A percentile compares a stretch with the other conserved stretches of the same genome.
Conservation (phyloP, 208 protist species). For the Acanthamoeba healyi region DNA sequence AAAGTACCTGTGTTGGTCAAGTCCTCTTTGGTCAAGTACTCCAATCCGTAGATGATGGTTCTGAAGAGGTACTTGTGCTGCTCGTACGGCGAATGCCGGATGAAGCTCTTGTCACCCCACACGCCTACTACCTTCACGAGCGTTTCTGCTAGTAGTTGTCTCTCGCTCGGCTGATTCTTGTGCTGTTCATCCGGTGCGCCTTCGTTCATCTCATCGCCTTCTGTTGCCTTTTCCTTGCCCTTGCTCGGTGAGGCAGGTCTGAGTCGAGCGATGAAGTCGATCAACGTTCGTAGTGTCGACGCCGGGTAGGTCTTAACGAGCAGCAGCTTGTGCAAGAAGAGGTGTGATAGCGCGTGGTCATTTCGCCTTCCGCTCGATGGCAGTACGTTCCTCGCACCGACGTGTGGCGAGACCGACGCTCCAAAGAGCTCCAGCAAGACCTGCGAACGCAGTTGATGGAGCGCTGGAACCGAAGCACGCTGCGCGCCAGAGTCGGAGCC, state of each 20-base stretch:
- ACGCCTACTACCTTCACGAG: constrained; percentile 42
- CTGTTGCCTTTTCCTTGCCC: not conserved
- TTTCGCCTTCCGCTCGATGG: not conserved
- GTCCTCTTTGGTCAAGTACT: constrained; percentile 41
- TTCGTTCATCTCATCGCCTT: not conserved
- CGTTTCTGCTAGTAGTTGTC: not conserved
- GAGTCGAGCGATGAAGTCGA: constrained; percentile 43
- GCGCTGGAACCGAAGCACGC: not conserved
- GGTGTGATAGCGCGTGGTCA: constrained; percentile 5
- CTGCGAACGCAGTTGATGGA: not conserved
- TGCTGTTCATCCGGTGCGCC: not conserved
- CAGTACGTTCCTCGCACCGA: not conserved
- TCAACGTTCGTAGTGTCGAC: not conserved
- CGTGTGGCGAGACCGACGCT: not conserved
- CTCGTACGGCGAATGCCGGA: constrained; percentile 53
- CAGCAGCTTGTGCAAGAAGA: constrained; percentile 34
- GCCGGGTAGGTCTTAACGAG: not conserved
- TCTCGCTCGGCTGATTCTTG: not conserved
- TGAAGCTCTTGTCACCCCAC: constrained; percentile 55
- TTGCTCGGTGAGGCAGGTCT: not conserved
- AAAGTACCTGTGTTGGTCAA: not conserved
- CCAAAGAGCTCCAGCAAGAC: not conserved
- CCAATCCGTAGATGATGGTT: not conserved
- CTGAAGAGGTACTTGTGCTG: constrained; percentile 41
- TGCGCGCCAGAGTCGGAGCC: not conserved